Base-by-base conservation (phyloP, 1,284 basidiomycete genomes). In the Flammula alnicola region DNA sequence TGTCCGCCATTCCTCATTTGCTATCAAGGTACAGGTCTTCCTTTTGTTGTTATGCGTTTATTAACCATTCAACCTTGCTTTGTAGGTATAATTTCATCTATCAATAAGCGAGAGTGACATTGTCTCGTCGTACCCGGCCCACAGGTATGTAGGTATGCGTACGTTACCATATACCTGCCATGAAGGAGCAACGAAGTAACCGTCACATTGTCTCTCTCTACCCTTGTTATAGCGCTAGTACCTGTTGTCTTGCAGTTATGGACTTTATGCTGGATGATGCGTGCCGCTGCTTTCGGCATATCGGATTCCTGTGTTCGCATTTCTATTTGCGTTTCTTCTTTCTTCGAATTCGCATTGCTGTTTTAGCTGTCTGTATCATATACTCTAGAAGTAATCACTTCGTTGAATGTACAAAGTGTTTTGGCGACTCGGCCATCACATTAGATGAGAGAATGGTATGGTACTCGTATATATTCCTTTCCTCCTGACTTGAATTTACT, bases 1-100 rank as follows among this genome's bases (percentile, higher is more conserved):
- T 98, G 10, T 92, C 93, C 23, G 94, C 95, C 2, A 91, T 98
- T 55, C 96, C 96, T 7, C 94, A 98, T 68, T 71, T 97, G 58
- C 77, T 99, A 31, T 96, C 94, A 60, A 84, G 92, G 83, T 95
- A 62, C 51, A 14, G 6, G 17, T 14, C 22, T 22, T 12, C 27
- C 37, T 36, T 31, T 7, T 17, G 9, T 38, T 17, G n/a, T 39
- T 30, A 37, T 39, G 7, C 23, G 27, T 23, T 33, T 8, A 22
- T 38, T 38, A 20, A 35, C 11, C 37, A 4, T 16, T n/a, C 20
- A 11, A 8, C 7, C 16, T 20, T 40, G 31, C 49, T 12, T 20
- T 40, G 31, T 47, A 67, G 65, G 49, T 67, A 81, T 72, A 86
- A 86, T 66, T 87, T 87, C 62, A 86, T 87, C 50, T 86, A 86